These are phyloP conservation scores for Cyclotella kingstonii DNA, from an alignment of 108 stramenopile genomes.

Conservation along the genomic window DNA sequence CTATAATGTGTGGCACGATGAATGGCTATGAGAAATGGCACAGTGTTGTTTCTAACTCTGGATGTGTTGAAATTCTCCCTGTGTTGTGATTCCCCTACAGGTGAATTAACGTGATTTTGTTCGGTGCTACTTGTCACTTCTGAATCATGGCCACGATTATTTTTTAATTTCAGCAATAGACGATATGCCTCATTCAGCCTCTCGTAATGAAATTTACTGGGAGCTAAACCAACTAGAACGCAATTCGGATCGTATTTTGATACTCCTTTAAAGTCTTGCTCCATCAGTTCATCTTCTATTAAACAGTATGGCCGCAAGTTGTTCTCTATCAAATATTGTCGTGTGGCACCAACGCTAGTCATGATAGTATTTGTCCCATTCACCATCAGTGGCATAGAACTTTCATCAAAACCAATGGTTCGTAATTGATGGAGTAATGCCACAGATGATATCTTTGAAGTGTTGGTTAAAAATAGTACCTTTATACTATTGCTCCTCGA, in stretches of 20 bases:
- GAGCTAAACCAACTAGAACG: constrained; percentile 74
- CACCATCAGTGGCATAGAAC: constrained; percentile 2
- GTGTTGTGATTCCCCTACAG: not conserved
- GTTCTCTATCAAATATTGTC: constrained; percentile 34
- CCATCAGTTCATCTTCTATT: constrained; percentile 50
- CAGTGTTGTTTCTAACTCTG: not conserved
- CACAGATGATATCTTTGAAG: constrained; percentile 47
- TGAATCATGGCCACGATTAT: not conserved
- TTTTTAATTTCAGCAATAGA: constrained; percentile 34
- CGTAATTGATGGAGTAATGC: constrained; percentile 42
- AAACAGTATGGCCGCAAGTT: constrained; percentile 51
- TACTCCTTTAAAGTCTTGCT: constrained; percentile 37
- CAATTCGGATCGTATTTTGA: constrained; percentile 41
- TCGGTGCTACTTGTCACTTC: not conserved
- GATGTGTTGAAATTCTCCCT: not conserved
- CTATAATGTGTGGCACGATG: constrained; percentile 55
- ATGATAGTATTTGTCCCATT: constrained; percentile 29
- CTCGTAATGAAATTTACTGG: constrained; percentile 56
- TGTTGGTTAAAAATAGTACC: constrained; percentile 69
- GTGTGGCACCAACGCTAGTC: constrained; percentile 58
- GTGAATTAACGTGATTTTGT: too few relatives aligned
- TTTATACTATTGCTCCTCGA: constrained; percentile 6
- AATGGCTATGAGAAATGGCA: constrained; percentile 55
- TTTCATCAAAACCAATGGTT: constrained; percentile 42
- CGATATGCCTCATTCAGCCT: constrained; percentile 67